These are phyloP conservation scores for Alternaria postmessia DNA, from an alignment of 2,329 filamentous ascomycete genomes.

Conservation along the genomic window DNA sequence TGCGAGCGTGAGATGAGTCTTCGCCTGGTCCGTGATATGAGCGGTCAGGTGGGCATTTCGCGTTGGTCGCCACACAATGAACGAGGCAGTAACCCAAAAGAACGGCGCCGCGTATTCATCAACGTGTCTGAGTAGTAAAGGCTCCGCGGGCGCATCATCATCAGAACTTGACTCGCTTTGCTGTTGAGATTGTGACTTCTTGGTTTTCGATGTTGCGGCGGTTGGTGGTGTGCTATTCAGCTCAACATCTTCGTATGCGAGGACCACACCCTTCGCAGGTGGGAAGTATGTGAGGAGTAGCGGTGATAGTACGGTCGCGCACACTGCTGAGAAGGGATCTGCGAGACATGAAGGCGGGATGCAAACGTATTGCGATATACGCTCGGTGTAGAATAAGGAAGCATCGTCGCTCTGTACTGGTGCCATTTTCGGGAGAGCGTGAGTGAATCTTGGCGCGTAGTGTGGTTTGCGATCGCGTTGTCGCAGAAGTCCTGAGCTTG, in stretches of 20 bases:
- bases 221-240: constrained; percentile 65
- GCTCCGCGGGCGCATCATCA: constrained; percentile 13
- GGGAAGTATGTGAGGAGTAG: constrained; percentile 80
- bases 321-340: constrained; percentile 73
- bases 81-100: constrained; percentile 87
- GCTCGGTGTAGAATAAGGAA: constrained; percentile 75
- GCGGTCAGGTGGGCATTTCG: constrained; percentile 80
- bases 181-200: constrained; percentile 15
- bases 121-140: constrained; percentile 35
- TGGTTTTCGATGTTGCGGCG: constrained; percentile 2
- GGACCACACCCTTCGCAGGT: constrained; percentile 74
- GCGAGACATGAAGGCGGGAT: constrained; percentile 75
- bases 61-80: constrained; percentile 81
- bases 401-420: constrained; percentile 26
- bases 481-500: constrained; percentile 19
- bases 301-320: constrained; percentile 77
- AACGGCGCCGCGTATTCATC: constrained; percentile 85
- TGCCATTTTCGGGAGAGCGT: constrained; percentile 32
- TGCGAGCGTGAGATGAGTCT: constrained; percentile 86
- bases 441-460: background rate
- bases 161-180: constrained; percentile 10
- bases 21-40: constrained; percentile 83
- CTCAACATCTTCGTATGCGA: constrained; percentile 74
- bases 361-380: constrained; percentile 80
- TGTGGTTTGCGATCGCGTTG: constrained; percentile 27